Conservation (phyloP, 148 eudicot species). For the Oxyria digyna region DNA sequence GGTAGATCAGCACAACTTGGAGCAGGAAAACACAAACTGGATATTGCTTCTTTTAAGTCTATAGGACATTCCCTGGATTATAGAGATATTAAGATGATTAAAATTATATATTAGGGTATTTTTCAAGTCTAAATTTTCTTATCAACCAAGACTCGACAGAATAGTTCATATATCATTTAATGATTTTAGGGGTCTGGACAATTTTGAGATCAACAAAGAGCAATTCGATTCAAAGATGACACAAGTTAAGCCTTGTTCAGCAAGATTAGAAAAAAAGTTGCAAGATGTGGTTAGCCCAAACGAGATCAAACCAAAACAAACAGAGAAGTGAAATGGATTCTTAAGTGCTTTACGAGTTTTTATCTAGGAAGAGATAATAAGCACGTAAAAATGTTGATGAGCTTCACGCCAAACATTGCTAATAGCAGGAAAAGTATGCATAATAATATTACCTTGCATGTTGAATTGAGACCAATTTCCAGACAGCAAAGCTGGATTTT, state of each 20-base stretch:
- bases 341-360: neutral
- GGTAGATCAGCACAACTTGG: constrained; percentile 98
- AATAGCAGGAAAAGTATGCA: too few species aligned
- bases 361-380: neutral
- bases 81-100: neutral
- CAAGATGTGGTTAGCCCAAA: neutral
- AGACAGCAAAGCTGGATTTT: constrained; percentile 76
- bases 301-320: neutral
- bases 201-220: too few species aligned
- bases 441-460: too few species aligned
- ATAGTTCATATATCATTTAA: too few species aligned
- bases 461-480: constrained; percentile 99
- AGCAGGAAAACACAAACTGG: constrained; percentile 91
- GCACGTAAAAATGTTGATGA: neutral
- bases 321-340: neutral
- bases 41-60: constrained; percentile 96
- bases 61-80: constrained; percentile 82
- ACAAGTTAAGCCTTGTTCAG: too few species aligned
- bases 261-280: neutral
- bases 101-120: neutral
- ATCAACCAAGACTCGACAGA: neutral
- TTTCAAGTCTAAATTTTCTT: neutral
- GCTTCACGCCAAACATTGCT: neutral
- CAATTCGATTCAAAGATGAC: too few species aligned
- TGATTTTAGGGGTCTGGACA: too few species aligned